Percentiles rank a stretch among this genome's conserved stretches.
phyloP scores from a whole-genome alignment of 1,284 basidiomycete genomes.

The Leccinum brunneo-olivaceum region DNA sequence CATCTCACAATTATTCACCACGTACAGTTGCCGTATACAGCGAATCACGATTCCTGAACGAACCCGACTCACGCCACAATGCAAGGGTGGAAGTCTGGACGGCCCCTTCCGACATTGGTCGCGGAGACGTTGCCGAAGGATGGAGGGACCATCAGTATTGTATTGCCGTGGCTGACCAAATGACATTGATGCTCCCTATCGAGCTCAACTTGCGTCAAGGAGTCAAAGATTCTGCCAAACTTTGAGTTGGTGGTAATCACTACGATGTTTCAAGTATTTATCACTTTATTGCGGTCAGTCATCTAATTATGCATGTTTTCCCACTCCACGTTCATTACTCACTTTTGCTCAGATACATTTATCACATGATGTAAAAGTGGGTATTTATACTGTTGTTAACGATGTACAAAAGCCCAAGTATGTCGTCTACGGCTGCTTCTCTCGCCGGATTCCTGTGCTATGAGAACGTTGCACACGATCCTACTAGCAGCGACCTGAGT shows the following conservation, averaged over 20 bases:
- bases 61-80: constrained; percentile 51
- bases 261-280: no score
- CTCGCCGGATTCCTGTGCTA: background rate
- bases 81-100: constrained; percentile 56
- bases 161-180: constrained; percentile 54
- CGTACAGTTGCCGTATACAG: constrained; percentile 52
- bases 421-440: background rate
- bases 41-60: constrained; percentile 41
- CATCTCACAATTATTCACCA: constrained; percentile 33
- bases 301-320: background rate
- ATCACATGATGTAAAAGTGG: background rate
- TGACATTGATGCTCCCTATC: constrained; percentile 46
- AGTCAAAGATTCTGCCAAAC: constrained; percentile 18
- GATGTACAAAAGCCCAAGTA: background rate
- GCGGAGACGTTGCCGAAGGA: constrained; percentile 33
- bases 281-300: constrained; percentile 5
- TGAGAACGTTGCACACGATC: constrained; percentile 4
- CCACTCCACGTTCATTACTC: background rate
- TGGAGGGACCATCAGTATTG: constrained; percentile 61
- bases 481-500: background rate
- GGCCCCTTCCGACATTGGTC: constrained; percentile 48
- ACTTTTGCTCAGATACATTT: background rate
- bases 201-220: constrained; percentile 38
- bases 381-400: background rate
- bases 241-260: constrained; percentile 9